A percentile compares a stretch with the other conserved stretches of the same genome.
Evolutionary conservation across 306 rosid genomes (phyloP).

Genomic region (Quercus robur): DNA sequence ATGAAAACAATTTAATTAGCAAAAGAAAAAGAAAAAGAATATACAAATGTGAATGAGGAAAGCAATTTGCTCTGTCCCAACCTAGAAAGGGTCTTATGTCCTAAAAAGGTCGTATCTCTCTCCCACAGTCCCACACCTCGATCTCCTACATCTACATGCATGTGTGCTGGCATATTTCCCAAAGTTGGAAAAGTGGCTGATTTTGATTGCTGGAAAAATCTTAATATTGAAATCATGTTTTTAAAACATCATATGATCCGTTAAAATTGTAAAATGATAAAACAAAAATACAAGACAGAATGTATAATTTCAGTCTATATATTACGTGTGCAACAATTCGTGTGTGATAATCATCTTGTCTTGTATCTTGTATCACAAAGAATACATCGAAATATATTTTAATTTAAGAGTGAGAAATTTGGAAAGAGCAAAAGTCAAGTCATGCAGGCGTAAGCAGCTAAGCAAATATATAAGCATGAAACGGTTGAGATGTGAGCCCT

Average conservation of each 20-base stretch:
- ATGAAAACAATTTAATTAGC: conserved; percentile 12
- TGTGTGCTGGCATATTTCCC: conserved; percentile 31
- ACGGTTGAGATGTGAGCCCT: conserved; percentile 26
- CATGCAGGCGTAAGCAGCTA: conserved; percentile 47
- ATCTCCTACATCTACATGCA: conserved; percentile 14
- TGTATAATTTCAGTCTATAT: too few species aligned
- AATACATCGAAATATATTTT: too few species aligned
- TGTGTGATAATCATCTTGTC: too few species aligned
- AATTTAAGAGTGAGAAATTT: not conserved
- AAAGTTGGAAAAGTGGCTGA: conserved; percentile 12
- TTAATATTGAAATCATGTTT: too few species aligned
- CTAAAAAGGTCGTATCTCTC: not conserved
- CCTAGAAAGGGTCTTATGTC: conserved; percentile 5
- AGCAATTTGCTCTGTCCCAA: conserved; percentile 12
- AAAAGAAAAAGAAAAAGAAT: too few species aligned
- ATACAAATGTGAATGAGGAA: too few species aligned
- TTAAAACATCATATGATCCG: too few species aligned
- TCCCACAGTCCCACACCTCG: conserved; percentile 15
- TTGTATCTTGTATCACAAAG: too few species aligned
- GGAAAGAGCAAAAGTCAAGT: conserved; percentile 43
- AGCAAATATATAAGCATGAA: conserved; percentile 8
- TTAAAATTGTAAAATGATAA: not conserved
- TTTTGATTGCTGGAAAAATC: not conserved
- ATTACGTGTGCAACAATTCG: too few species aligned
- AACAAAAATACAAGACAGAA: too few species aligned